These are phyloP conservation scores for Aspergillus haitiensis DNA, from an alignment of 495 filamentous ascomycete species.

Conservation along the genomic window DNA sequence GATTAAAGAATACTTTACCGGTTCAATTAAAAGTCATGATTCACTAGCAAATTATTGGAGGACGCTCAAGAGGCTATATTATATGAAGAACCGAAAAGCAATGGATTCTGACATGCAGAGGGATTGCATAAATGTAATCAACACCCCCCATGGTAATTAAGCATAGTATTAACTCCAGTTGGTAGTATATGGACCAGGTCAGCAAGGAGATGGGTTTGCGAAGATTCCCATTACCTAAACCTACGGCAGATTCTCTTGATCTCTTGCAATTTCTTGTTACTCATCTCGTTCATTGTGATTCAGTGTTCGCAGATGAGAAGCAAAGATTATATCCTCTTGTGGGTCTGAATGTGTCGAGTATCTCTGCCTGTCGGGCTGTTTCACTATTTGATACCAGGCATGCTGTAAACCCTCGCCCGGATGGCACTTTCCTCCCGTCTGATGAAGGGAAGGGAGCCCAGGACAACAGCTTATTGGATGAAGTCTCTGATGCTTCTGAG, in stretches of 20 bases:
- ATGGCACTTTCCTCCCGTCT: not conserved
- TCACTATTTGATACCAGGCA: not conserved
- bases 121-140: not conserved
- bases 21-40: slow-evolving; percentile 12
- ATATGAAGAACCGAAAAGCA: slow-evolving; percentile 7
- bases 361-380: slow-evolving; percentile 4
- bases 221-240: not conserved
- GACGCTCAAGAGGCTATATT: slow-evolving; percentile 20
- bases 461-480: too few relatives aligned
- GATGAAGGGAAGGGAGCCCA: not conserved
- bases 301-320: slow-evolving; percentile 6
- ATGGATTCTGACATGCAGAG: slow-evolving; percentile 3
- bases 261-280: not conserved
- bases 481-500: too few relatives aligned
- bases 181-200: not conserved
- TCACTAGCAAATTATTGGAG: slow-evolving; percentile 16
- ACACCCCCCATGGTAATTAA: not conserved
- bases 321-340: not conserved
- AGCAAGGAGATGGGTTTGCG: slow-evolving; percentile 4
- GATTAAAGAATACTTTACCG: slow-evolving; percentile 17
- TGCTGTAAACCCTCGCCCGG: not conserved
- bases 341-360: not conserved
- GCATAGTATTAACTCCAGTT: too few relatives aligned
- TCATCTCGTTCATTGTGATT: slow-evolving; percentile 2
- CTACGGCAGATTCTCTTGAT: not conserved